A percentile compares a stretch with the other conserved stretches of the same genome.
Evolutionary conservation across 768 basidiomycete species (phyloP).

Genomic region (Psilocybe sp.): DNA sequence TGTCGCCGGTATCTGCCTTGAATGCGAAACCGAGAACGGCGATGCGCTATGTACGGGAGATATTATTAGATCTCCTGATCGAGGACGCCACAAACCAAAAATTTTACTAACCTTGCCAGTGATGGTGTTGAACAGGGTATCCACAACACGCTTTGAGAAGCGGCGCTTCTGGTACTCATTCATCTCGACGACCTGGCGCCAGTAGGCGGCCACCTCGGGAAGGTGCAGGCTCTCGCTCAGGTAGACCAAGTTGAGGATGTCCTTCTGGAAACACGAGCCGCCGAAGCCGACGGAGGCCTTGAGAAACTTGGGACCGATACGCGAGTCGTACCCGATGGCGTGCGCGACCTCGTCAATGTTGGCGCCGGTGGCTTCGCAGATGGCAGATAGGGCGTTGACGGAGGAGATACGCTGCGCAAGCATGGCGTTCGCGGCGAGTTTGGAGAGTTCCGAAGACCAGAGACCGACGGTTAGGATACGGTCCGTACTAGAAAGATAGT

Average conservation of each 20-base stretch:
- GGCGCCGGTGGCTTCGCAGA: conserved; percentile 98
- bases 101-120: conserved; percentile 74
- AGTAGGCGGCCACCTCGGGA: conserved; percentile 96
- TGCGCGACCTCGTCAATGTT: conserved; percentile 97
- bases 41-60: conserved; percentile 55
- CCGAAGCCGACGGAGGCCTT: conserved; percentile 96
- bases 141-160: conserved; percentile 95
- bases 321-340: conserved; percentile 90
- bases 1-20: conserved; percentile 99
- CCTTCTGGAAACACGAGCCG: conserved; percentile 99
- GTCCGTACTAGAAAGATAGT: conserved; percentile 44
- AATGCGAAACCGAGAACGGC: conserved; percentile 98
- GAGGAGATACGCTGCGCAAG: conserved; percentile 99
- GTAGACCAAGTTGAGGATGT: conserved; percentile 98
- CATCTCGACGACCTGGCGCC: conserved; percentile 96
- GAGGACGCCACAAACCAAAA: background rate
- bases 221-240: conserved; percentile 92
- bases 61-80: conserved; percentile 1
- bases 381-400: conserved; percentile 95
- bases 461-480: conserved; percentile 91
- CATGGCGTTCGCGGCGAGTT: conserved; percentile 99
- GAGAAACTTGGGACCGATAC: conserved; percentile 93
- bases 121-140: conserved; percentile 98
- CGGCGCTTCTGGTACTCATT: conserved; percentile 98
- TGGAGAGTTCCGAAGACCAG: conserved; percentile 98